These are phyloP conservation scores for Pichia exigua DNA, from an alignment of 805 yeast species.

Conservation along the genomic window DNA sequence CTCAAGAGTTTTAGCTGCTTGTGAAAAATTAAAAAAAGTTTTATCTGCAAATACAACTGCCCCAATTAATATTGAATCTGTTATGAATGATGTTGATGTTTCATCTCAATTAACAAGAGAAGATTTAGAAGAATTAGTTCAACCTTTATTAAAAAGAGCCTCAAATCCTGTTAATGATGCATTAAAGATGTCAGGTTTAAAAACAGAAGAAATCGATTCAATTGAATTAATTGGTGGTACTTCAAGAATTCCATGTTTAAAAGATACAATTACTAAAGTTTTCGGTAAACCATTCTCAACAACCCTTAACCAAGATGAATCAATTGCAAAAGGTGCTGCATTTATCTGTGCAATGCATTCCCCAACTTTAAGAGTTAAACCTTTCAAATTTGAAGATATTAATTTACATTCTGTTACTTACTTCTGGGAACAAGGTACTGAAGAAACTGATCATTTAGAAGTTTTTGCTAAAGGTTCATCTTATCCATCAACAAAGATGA, in stretches of 20 bases:
- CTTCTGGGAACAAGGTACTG: conserved; percentile 90
- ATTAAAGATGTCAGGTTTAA: conserved; percentile 67
- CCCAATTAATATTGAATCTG: conserved; percentile 90
- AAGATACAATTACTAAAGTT: conserved; percentile 68
- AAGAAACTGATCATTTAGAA: conserved; percentile 86
- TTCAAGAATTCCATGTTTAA: conserved; percentile 92
- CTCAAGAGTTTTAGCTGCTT: conserved; percentile 83
- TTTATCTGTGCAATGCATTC: conserved; percentile 98
- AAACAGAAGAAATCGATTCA: conserved; percentile 70
- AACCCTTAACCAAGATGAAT: conserved; percentile 98
- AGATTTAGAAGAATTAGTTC: conserved; percentile 82
- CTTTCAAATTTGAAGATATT: conserved; percentile 94
- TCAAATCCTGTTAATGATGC: conserved; percentile 75
- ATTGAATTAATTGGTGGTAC: conserved; percentile 98
- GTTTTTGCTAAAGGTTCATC: conserved; percentile 92
- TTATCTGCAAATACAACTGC: conserved; percentile 93
- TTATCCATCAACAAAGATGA: conserved; percentile 92
- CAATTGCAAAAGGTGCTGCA: conserved; percentile 98
- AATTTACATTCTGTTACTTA: conserved; percentile 90
- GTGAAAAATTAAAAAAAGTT: conserved; percentile 92
- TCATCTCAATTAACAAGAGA: conserved; percentile 83
- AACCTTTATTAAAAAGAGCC: conserved; percentile 73
- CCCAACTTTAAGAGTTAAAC: conserved; percentile 97
- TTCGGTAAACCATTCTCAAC: conserved; percentile 83
- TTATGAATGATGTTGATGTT: conserved; percentile 96